Evolutionary conservation across 2,329 filamentous ascomycete genomes (phyloP).

Genomic region (Pseudogymnoascus sp.): DNA sequence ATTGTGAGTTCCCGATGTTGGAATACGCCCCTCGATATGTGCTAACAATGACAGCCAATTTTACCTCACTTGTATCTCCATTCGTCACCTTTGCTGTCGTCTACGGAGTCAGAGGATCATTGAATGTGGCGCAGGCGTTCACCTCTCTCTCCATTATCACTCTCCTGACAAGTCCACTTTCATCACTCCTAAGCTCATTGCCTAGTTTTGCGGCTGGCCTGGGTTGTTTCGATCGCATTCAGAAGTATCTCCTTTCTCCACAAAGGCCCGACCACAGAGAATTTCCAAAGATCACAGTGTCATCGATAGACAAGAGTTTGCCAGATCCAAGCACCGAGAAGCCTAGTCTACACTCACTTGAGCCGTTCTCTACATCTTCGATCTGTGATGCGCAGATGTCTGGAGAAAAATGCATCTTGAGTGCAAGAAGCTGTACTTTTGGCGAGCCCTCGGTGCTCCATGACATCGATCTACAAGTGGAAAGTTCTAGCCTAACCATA

Average conservation of each 20-base stretch:
- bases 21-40: slow-evolving; percentile 9
- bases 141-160: slow-evolving; percentile 13
- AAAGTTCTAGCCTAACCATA: slow-evolving; percentile 13
- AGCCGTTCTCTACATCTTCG: not conserved
- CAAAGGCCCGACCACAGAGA: not conserved
- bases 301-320: not conserved
- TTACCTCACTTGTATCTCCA: slow-evolving; percentile 16
- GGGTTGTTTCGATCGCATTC: slow-evolving; percentile 13
- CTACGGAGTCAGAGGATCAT: slow-evolving; percentile 7
- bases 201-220: not conserved
- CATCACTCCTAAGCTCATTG: not conserved
- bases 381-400: not conserved
- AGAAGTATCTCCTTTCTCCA: slow-evolving; percentile 12
- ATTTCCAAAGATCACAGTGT: not conserved
- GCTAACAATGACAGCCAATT: slow-evolving; percentile 12
- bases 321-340: not conserved
- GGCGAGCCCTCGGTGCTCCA: slow-evolving; percentile 11
- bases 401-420: not conserved
- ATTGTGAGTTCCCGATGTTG: not conserved
- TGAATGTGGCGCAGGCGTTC: slow-evolving; percentile 11
- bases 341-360: not conserved
- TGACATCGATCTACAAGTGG: slow-evolving; percentile 12
- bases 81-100: slow-evolving; percentile 23
- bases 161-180: not conserved
- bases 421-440: not conserved